These are phyloP conservation scores for Venturia pyrina DNA, from an alignment of 2,329 filamentous ascomycete species.

Conservation along the genomic window DNA sequence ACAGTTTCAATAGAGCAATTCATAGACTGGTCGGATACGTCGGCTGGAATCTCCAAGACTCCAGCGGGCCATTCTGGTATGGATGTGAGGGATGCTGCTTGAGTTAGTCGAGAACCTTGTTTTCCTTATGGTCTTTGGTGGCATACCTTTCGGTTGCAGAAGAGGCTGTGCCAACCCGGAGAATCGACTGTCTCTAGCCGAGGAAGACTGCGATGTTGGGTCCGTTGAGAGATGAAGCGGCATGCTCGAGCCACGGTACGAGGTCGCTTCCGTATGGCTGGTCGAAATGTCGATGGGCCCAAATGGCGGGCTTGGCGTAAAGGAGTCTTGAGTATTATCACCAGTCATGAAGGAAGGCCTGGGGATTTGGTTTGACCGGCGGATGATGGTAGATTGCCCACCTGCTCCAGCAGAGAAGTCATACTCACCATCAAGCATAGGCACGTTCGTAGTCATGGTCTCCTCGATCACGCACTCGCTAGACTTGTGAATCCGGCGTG, in stretches of 20 bases:
- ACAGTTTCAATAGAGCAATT: conserved; percentile 29
- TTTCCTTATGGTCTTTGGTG: background rate
- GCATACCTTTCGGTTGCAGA: background rate
- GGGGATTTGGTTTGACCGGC: background rate
- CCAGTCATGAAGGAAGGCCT: conserved; percentile 3
- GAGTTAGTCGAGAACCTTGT: background rate
- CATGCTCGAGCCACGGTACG: background rate
- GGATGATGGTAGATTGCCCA: conserved; percentile 1
- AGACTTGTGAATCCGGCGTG: background rate
- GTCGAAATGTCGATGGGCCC: conserved; percentile 3
- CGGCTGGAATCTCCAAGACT: background rate
- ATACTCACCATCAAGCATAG: background rate
- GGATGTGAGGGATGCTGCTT: background rate
- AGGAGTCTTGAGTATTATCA: conserved; percentile 7
- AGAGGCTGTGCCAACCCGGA: background rate
- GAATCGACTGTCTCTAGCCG: background rate
- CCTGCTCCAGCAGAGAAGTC: background rate
- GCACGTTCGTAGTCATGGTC: background rate
- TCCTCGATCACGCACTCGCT: background rate
- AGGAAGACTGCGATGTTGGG: background rate
- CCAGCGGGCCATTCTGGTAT: background rate
- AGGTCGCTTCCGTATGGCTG: background rate
- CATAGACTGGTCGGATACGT: background rate
- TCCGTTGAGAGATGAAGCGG: background rate
- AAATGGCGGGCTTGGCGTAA: conserved; percentile 5